Percentiles rank a stretch among this genome's conserved stretches.
phyloP scores from a whole-genome alignment of 768 basidiomycete species.

The Pleurotus eryngii region DNA sequence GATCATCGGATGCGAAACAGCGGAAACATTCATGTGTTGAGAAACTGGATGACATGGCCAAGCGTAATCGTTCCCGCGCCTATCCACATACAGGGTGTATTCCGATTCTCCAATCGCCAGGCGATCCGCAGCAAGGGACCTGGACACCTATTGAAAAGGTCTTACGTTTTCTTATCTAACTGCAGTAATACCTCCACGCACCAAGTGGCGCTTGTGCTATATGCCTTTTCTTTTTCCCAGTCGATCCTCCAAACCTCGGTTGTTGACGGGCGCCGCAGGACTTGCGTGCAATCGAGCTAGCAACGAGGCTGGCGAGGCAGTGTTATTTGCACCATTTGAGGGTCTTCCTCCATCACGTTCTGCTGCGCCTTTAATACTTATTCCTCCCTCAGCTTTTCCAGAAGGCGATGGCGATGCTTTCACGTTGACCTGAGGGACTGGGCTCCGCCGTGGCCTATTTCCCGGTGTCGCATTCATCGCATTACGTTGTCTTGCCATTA shows the following conservation, averaged over 20 bases:
- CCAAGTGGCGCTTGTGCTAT: slow-evolving; percentile 8
- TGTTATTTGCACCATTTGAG: neutral
- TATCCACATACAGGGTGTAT: neutral
- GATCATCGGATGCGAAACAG: neutral
- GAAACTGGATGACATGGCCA: neutral
- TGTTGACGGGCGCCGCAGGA: slow-evolving; percentile 11
- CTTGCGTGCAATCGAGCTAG: slow-evolving; percentile 31
- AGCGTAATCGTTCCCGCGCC: neutral
- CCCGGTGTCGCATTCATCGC: slow-evolving; percentile 14
- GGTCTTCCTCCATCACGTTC: slow-evolving; percentile 10
- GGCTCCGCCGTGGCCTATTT: too few species aligned
- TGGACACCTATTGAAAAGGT: neutral
- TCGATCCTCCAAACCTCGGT: slow-evolving; percentile 12
- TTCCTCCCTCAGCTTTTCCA: slow-evolving; percentile 33
- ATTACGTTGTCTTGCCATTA: slow-evolving; percentile 4
- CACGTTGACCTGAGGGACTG: slow-evolving; percentile 10
- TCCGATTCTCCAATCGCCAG: neutral
- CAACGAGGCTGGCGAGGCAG: slow-evolving; percentile 20
- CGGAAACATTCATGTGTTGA: slow-evolving; percentile 5
- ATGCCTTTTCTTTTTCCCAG: slow-evolving; percentile 23
- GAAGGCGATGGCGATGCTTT: too few species aligned
- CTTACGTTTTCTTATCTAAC: neutral
- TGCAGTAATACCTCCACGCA: neutral
- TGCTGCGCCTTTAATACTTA: slow-evolving; percentile 56
- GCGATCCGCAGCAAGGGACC: neutral